These are phyloP conservation scores for Tulasnella sp. DNA, from an alignment of 768 basidiomycete genomes.

Conservation along the genomic window DNA sequence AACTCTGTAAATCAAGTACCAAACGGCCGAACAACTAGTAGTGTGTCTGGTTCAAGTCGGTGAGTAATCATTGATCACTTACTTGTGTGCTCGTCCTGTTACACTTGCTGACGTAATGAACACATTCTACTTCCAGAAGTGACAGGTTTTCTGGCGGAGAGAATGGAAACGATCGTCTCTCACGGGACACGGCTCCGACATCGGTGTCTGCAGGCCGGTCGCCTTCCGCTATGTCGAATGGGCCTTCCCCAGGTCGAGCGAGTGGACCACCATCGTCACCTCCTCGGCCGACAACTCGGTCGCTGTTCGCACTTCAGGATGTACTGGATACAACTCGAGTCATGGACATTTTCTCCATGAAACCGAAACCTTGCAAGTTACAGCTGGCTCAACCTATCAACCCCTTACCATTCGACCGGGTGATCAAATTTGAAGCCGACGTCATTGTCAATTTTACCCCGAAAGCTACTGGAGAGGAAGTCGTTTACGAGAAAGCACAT, in stretches of 20 bases:
- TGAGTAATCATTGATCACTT: background rate
- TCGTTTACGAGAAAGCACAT: slow-evolving; percentile 67
- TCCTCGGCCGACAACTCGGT: slow-evolving; percentile 35
- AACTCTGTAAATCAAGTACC: background rate
- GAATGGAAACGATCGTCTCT: slow-evolving; percentile 40
- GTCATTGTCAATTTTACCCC: slow-evolving; percentile 70
- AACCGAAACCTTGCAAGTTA: slow-evolving; percentile 82
- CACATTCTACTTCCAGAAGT: background rate
- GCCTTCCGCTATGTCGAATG: slow-evolving; percentile 8
- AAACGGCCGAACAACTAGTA: background rate
- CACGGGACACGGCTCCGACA: slow-evolving; percentile 46
- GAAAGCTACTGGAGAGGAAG: slow-evolving; percentile 53
- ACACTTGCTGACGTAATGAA: background rate
- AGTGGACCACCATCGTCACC: slow-evolving; percentile 25
- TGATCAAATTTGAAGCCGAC: slow-evolving; percentile 59
- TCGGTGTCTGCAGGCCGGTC: slow-evolving; percentile 25
- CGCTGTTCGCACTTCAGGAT: slow-evolving; percentile 69
- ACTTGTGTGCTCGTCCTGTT: background rate
- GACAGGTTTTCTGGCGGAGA: slow-evolving; percentile 8
- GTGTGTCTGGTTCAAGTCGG: background rate
- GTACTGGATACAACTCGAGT: slow-evolving; percentile 66
- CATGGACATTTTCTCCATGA: slow-evolving; percentile 93
- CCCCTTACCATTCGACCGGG: slow-evolving; percentile 58
- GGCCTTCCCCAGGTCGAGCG: background rate
- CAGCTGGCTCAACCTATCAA: slow-evolving; percentile 70